phyloP scores from a whole-genome alignment of 345 rosid species.

The Lepidium africanum region DNA sequence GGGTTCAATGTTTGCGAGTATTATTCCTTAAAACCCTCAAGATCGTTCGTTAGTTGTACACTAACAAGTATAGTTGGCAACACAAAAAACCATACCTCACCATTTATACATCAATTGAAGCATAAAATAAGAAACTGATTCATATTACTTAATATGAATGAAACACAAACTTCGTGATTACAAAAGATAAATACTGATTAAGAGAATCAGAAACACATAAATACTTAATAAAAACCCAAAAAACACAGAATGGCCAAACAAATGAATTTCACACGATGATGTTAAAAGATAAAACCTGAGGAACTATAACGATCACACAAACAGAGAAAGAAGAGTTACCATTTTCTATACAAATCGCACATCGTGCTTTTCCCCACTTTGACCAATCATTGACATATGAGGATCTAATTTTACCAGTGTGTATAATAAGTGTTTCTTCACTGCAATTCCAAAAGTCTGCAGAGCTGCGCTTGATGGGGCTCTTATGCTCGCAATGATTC shows the following conservation, averaged over 20 bases:
- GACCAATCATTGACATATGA: background rate
- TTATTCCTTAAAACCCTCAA: background rate
- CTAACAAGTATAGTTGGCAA: conserved; percentile 11
- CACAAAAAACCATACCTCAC: background rate
- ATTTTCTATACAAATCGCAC: conserved; percentile 1
- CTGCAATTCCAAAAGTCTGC: background rate
- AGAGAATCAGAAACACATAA: background rate
- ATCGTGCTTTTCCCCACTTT: background rate
- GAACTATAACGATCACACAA: background rate
- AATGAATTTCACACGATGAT: background rate
- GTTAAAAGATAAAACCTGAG: background rate
- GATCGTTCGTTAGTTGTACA: conserved; percentile 1
- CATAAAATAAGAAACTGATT: background rate
- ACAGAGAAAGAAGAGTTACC: background rate
- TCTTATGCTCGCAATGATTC: conserved; percentile 20
- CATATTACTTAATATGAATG: background rate
- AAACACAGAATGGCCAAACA: background rate
- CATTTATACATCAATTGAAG: too few species aligned
- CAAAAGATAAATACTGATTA: background rate
- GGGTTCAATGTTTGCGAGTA: background rate
- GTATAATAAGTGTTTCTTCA: background rate
- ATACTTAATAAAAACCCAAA: background rate
- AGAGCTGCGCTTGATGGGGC: background rate
- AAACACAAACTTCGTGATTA: conserved; percentile 15
- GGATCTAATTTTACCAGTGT: background rate